A percentile compares a stretch with the other conserved stretches of the same genome.
Evolutionary conservation across 2,329 filamentous ascomycete genomes (phyloP).

Genomic region (Exophiala xenobiotica): DNA sequence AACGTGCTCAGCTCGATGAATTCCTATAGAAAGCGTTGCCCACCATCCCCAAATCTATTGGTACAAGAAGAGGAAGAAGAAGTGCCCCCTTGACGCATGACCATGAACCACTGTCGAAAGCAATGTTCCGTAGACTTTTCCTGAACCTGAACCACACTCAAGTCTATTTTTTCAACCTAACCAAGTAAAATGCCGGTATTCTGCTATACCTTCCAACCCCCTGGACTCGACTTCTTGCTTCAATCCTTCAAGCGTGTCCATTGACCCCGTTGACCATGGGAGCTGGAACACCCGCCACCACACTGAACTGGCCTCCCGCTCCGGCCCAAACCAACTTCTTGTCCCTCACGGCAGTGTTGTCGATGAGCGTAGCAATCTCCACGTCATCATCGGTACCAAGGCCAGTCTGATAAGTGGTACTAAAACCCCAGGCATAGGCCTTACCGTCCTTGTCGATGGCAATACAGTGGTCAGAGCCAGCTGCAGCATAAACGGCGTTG

Average conservation of each 20-base stretch:
- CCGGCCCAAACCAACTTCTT: slow-evolving; percentile 76
- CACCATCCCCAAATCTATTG: too few species aligned
- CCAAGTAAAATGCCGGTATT: too few species aligned
- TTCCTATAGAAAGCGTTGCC: too few species aligned
- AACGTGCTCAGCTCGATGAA: too few species aligned
- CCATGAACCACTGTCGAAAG: too few species aligned
- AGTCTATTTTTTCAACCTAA: too few species aligned
- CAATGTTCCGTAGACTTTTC: too few species aligned
- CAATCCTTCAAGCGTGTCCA: slow-evolving; percentile 22
- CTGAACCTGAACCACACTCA: too few species aligned
- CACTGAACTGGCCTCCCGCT: slow-evolving; percentile 75
- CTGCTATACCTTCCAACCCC: too few species aligned
- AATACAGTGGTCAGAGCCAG: slow-evolving; percentile 71
- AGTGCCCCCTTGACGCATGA: too few species aligned
- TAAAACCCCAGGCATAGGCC: slow-evolving; percentile 79
- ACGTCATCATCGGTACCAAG: slow-evolving; percentile 78
- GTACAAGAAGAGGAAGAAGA: too few species aligned
- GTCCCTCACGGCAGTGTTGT: slow-evolving; percentile 77
- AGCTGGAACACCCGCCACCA: slow-evolving; percentile 37
- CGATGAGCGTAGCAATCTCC: slow-evolving; percentile 71
- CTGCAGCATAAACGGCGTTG: slow-evolving; percentile 58
- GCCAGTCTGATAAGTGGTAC: slow-evolving; percentile 76
- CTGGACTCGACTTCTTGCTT: not conserved
- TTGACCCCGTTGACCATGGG: slow-evolving; percentile 28
- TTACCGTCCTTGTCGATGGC: slow-evolving; percentile 67